A percentile compares a stretch with the other conserved stretches of the same genome.
Evolutionary conservation across 139 green algal genomes (phyloP).

Genomic region (Nannochloris sp.): DNA sequence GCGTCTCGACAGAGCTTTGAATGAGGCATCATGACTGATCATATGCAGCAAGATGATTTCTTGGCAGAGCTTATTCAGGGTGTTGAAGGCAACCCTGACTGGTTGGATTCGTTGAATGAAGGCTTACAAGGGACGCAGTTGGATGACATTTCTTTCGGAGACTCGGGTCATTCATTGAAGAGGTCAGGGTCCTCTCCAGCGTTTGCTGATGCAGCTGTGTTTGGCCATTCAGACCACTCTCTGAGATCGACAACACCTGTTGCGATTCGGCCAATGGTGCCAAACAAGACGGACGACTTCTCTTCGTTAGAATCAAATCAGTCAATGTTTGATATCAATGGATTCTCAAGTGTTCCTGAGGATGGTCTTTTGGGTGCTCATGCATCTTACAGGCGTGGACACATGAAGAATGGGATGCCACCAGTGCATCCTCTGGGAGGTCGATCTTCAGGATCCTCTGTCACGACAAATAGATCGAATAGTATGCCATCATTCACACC

Average conservation of each 20-base stretch:
- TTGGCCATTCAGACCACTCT: background rate
- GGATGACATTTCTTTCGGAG: background rate
- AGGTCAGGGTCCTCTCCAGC: background rate
- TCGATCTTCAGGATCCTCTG: background rate
- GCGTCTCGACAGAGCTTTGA: too few relatives aligned
- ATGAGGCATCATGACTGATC: too few relatives aligned
- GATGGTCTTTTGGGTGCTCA: background rate
- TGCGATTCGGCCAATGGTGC: constrained; percentile 6
- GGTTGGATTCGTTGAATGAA: constrained; percentile 1
- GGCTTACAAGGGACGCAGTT: background rate
- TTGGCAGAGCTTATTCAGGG: constrained; percentile 3
- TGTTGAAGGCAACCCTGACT: constrained; percentile 3
- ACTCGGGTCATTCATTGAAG: background rate
- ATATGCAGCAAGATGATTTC: background rate
- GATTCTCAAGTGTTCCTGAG: too few relatives aligned
- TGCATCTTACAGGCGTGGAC: background rate
- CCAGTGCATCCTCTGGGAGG: background rate
- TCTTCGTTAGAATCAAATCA: constrained; percentile 22
- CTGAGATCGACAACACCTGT: constrained; percentile 1
- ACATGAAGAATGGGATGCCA: background rate
- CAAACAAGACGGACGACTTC: constrained; percentile 4
- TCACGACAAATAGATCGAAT: background rate
- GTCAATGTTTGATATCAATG: constrained; percentile 9
- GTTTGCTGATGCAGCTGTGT: background rate
- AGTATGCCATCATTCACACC: background rate